Evolutionary conservation across 805 yeast genomes (phyloP).

Genomic region (Pichia pseudocactophila): DNA sequence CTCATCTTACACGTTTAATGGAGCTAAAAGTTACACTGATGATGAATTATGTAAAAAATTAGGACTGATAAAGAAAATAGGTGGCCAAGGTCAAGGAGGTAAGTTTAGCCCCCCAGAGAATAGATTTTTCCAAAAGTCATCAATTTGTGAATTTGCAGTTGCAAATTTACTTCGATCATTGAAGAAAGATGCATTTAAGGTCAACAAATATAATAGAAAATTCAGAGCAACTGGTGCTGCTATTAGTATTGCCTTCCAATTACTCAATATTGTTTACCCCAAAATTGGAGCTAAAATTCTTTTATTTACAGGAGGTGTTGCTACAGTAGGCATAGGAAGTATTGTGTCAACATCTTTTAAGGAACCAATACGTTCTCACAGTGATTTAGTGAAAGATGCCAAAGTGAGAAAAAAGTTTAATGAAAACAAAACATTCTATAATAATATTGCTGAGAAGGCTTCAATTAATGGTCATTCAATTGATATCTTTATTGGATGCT

Average conservation of each 20-base stretch:
- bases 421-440: conserved; percentile 40
- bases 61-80: conserved; percentile 32
- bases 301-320: conserved; percentile 53
- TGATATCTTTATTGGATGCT: conserved; percentile 54
- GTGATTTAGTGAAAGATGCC: conserved; percentile 43
- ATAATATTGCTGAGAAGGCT: conserved; percentile 37
- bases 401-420: conserved; percentile 32
- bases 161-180: conserved; percentile 41
- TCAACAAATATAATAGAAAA: conserved; percentile 36
- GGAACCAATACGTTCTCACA: conserved; percentile 60
- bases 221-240: conserved; percentile 55
- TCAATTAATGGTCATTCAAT: conserved; percentile 45
- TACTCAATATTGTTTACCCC: conserved; percentile 32
- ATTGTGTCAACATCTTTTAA: conserved; percentile 48
- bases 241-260: conserved; percentile 36
- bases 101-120: conserved; percentile 16
- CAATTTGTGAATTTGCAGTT: conserved; percentile 42
- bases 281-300: conserved; percentile 47
- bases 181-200: conserved; percentile 41
- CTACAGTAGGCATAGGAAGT: conserved; percentile 57
- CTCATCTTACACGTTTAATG: conserved; percentile 43
- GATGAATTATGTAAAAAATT: conserved; percentile 39
- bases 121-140: conserved; percentile 40
- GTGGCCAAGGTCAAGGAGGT: background rate
- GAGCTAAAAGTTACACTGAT: conserved; percentile 40